Evolutionary conservation across 2,329 filamentous ascomycete genomes (phyloP).

Genomic region (Colletotrichum eremochloae): DNA sequence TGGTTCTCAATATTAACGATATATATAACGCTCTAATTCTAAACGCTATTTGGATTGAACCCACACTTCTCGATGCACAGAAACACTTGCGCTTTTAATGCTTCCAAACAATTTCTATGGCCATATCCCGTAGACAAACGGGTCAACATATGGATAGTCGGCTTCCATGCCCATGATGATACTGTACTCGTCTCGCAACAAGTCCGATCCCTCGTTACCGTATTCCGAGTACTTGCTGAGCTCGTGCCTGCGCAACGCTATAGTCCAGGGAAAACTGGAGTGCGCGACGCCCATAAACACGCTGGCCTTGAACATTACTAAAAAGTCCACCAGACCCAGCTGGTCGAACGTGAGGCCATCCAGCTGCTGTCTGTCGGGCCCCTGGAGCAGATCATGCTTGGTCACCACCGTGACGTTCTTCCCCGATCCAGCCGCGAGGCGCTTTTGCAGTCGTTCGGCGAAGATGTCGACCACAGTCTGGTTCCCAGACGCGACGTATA

Average conservation of each 20-base stretch:
- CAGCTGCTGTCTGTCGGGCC: slow-evolving; percentile 42
- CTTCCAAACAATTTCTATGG: slow-evolving; percentile 40
- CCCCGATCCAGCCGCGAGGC: background rate
- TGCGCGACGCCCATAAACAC: slow-evolving; percentile 52
- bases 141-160: slow-evolving; percentile 50
- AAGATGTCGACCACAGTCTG: slow-evolving; percentile 48
- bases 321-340: slow-evolving; percentile 51
- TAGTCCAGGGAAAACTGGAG: slow-evolving; percentile 52
- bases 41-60: background rate
- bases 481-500: slow-evolving; percentile 51
- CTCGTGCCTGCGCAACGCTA: slow-evolving; percentile 51
- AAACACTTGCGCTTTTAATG: no score
- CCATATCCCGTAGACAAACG: slow-evolving; percentile 49
- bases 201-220: slow-evolving; percentile 49
- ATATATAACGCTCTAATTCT: background rate
- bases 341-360: slow-evolving; percentile 50
- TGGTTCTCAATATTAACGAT: background rate
- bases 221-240: slow-evolving; percentile 47
- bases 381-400: slow-evolving; percentile 48
- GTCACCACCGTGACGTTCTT: slow-evolving; percentile 49
- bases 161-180: slow-evolving; percentile 50
- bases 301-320: slow-evolving; percentile 51
- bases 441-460: slow-evolving; percentile 35
- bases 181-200: slow-evolving; percentile 50
- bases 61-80: background rate